Conservation (phyloP, 768 basidiomycete species). For the Brasilioporus rufonigricans region DNA sequence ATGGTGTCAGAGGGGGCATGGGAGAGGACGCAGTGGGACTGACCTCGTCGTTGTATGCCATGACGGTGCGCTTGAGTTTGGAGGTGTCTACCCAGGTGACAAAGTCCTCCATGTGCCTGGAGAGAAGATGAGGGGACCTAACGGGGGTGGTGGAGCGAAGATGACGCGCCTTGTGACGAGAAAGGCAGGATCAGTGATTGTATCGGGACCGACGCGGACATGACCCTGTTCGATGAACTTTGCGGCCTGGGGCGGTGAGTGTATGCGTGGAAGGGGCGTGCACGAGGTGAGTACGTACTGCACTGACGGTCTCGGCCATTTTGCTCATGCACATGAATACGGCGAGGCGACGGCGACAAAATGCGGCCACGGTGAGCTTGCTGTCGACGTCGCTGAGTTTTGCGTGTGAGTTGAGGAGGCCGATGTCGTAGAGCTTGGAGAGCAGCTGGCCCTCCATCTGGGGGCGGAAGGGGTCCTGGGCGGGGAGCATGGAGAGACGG, state of each 20-base stretch:
- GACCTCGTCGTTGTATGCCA: conserved; percentile 96
- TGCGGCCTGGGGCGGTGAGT: conserved; percentile 62
- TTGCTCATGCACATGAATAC: conserved; percentile 91
- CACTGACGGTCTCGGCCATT: conserved; percentile 94
- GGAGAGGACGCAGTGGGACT: conserved; percentile 12
- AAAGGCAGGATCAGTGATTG: conserved; percentile 94
- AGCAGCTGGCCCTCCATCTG: conserved; percentile 86
- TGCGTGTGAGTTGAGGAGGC: conserved; percentile 79
- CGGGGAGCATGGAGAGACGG: conserved; percentile 80
- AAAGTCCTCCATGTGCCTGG: conserved; percentile 97
- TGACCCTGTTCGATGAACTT: conserved; percentile 99
- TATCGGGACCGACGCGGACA: conserved; percentile 93
- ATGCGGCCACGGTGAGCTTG: conserved; percentile 92
- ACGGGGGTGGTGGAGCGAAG: not conserved
- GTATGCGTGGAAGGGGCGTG: conserved; percentile 4
- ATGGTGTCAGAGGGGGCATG: conserved; percentile 14
- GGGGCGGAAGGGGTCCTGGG: conserved; percentile 83
- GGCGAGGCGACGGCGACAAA: conserved; percentile 88
- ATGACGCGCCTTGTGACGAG: conserved; percentile 76
- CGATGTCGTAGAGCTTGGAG: conserved; percentile 96
- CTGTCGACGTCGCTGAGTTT: conserved; percentile 93
- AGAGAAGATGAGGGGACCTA: conserved; percentile 3
- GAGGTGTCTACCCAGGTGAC: conserved; percentile 99
- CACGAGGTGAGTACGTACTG: conserved; percentile 52
- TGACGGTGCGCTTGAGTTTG: conserved; percentile 92